A percentile compares a stretch with the other conserved stretches of the same genome.
phyloP scores from a whole-genome alignment of 495 filamentous ascomycete genomes.

The Xylaria castorea region DNA sequence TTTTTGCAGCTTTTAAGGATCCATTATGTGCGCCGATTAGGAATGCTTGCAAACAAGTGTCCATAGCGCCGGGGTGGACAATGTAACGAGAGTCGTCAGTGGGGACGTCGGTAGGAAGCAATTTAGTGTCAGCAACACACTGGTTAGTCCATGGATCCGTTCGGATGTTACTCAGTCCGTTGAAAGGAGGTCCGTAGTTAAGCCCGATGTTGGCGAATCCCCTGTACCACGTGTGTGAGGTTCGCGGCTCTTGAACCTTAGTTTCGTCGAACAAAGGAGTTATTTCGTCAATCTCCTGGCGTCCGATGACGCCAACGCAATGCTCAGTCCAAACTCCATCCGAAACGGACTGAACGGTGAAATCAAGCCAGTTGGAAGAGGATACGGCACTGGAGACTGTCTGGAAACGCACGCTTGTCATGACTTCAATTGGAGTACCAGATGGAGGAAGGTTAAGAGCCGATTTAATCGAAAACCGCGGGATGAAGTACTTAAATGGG shows the following conservation, averaged over 20 bases:
- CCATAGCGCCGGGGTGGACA: constrained; percentile 34
- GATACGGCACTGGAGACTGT: constrained; percentile 6
- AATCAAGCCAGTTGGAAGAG: constrained; percentile 7
- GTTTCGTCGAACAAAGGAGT: neutral
- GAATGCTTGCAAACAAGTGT: constrained; percentile 36
- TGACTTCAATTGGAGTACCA: constrained; percentile 10
- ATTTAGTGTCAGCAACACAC: constrained; percentile 8
- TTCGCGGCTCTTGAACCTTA: neutral
- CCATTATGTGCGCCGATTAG: constrained; percentile 10
- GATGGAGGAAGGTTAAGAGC: constrained; percentile 4
- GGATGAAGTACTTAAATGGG: constrained; percentile 3
- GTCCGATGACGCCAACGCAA: neutral
- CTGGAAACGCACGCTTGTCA: constrained; percentile 10
- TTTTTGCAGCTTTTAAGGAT: neutral
- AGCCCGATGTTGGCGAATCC: constrained; percentile 31
- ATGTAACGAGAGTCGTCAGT: constrained; percentile 18
- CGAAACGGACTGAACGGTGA: neutral
- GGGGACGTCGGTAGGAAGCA: neutral
- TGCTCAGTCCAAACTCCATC: constrained; percentile 12
- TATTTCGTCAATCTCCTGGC: neutral
- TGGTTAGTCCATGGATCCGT: constrained; percentile 16
- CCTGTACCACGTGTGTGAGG: constrained; percentile 28
- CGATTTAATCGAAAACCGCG: neutral
- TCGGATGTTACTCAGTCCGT: constrained; percentile 24
- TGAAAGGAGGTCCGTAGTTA: constrained; percentile 36